Conservation (phyloP, 2,329 filamentous ascomycete genomes). For the Pseudogymnoascus sp. region DNA sequence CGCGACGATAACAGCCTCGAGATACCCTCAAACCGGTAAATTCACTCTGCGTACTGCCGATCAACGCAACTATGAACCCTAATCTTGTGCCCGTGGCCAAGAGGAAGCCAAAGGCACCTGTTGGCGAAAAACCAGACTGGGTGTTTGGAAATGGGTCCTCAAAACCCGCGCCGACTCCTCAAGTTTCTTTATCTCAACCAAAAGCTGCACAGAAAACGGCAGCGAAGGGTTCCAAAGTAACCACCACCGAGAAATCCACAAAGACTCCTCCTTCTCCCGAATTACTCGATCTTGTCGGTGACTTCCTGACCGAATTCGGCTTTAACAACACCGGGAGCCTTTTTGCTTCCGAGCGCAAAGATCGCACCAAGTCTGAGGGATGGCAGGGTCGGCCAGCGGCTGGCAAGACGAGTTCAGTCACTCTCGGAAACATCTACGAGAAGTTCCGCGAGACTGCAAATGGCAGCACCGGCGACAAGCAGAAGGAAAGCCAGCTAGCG, state of each 20-base stretch:
- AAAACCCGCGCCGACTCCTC: slow-evolving; percentile 14
- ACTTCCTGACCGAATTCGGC: slow-evolving; percentile 59
- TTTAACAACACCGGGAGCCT: slow-evolving; percentile 53
- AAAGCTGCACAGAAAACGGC: slow-evolving; percentile 15
- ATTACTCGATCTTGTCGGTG: slow-evolving; percentile 58
- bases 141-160: slow-evolving; percentile 23
- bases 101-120: slow-evolving; percentile 20
- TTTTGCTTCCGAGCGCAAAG: slow-evolving; percentile 55
- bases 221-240: neutral
- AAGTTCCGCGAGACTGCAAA: slow-evolving; percentile 32
- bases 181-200: slow-evolving; percentile 7
- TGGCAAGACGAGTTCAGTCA: slow-evolving; percentile 23
- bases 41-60: neutral
- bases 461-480: slow-evolving; percentile 9
- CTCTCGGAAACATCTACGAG: slow-evolving; percentile 30
- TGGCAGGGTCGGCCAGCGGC: slow-evolving; percentile 29
- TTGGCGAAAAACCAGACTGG: slow-evolving; percentile 25
- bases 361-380: slow-evolving; percentile 33
- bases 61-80: slow-evolving; percentile 18
- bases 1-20: slow-evolving; percentile 1
- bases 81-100: slow-evolving; percentile 29
- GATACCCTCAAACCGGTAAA: neutral
- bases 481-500: neutral
- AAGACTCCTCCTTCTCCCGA: slow-evolving; percentile 44
- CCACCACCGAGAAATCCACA: slow-evolving; percentile 14